A percentile compares a stretch with the other conserved stretches of the same genome.
phyloP scores from a whole-genome alignment of 106 monocot genomes.

The Platanthera guangdongensis region DNA sequence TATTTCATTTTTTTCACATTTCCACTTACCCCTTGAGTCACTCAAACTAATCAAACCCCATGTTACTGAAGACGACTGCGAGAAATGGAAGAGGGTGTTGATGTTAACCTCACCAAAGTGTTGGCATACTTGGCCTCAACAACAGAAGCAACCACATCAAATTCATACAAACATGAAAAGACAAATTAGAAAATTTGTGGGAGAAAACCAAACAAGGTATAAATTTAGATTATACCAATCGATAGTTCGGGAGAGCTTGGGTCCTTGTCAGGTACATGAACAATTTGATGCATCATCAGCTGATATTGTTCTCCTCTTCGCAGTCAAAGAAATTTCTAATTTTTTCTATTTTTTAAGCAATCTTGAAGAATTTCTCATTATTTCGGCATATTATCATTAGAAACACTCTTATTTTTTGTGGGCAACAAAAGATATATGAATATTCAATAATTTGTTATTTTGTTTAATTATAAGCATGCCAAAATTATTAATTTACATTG shows the following conservation, averaged over 20 bases:
- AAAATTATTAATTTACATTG: too few species aligned
- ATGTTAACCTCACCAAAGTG: slow-evolving; percentile 42
- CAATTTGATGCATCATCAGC: slow-evolving; percentile 41
- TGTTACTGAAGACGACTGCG: not conserved
- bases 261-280: slow-evolving; percentile 31
- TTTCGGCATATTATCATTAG: too few species aligned
- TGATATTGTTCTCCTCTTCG: not conserved
- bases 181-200: not conserved
- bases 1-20: too few species aligned
- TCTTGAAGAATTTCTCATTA: too few species aligned
- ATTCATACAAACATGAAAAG: slow-evolving; percentile 9
- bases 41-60: not conserved
- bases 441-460: too few species aligned
- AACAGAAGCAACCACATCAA: slow-evolving; percentile 44
- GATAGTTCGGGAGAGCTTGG: slow-evolving; percentile 10
- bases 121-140: slow-evolving; percentile 66
- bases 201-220: not conserved
- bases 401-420: too few species aligned
- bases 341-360: too few species aligned
- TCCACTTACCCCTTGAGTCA: too few species aligned
- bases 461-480: too few species aligned
- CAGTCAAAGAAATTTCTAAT: too few species aligned
- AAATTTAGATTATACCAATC: slow-evolving; percentile 11
- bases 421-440: too few species aligned
- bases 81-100: slow-evolving; percentile 3